Base-by-base conservation (phyloP, 1,284 basidiomycete genomes). In the Apiotrichum laibachii region DNA sequence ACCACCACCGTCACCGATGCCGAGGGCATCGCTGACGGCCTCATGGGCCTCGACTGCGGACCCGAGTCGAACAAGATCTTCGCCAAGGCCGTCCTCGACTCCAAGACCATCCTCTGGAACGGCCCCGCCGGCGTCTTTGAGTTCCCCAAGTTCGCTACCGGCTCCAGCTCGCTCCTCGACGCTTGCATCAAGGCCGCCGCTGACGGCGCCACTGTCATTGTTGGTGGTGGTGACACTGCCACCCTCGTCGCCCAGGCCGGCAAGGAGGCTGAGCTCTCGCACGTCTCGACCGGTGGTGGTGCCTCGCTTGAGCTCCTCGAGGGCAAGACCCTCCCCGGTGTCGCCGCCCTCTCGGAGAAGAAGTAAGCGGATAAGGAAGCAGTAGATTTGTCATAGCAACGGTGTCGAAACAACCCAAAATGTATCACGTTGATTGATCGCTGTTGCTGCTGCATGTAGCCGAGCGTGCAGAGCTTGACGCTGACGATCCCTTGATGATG, bases 101-200 rank as follows among this genome's bases (percentile, higher is more conserved):
- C 92, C 64, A 98, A 94, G 85, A 99, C 96, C 50, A 94, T 99
- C 77, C 87, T 99, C 61, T 99, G 95, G 94, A 99, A 99, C 77
- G 95, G 92, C 53, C 94, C 95, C 44, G 90, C 95, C 48, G 95
- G 95, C 72, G 95, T 99, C 37, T 99, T 99, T 78, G 95, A 99
- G 80, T 96, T 98, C 82, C 85, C 89, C 53, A 86, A 86, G 50
- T 99, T 98, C 71, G 89, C 93, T 11, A 82, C 81, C 46, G 95
- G 94, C 49, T 96, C 93, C 19, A 85, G 86, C 75, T 81, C 87
- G 19, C 86, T 97, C 60, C 86, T 99, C 43, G 86, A 92, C 59
- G 92, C 92, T 43, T 87, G 85, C 69, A 85, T 96, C 70, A 87
- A 93, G 75, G 94, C 95, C 31, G 90, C 90, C 57, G 80, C 87